These are phyloP conservation scores for Dalbergia cochinchinensis DNA, from an alignment of 306 rosid species.

Conservation along the genomic window DNA sequence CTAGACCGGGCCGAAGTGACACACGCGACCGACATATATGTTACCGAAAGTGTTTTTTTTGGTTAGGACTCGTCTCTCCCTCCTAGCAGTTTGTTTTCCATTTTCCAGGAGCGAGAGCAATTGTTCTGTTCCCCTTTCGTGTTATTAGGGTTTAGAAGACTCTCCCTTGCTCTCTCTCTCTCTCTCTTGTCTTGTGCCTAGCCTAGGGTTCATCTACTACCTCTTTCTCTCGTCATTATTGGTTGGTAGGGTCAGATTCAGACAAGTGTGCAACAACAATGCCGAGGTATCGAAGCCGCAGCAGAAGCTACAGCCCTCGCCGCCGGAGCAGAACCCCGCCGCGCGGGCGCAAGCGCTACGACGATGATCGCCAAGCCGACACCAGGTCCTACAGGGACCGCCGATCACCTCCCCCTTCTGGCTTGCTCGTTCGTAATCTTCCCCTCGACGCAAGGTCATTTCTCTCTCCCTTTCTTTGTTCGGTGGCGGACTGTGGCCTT, in stretches of 20 bases:
- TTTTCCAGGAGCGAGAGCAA: no score
- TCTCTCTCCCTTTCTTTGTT: neutral
- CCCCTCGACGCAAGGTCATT: constrained; percentile 90
- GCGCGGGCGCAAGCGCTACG: constrained; percentile 83
- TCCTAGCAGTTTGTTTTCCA: no score
- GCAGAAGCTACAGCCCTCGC: constrained; percentile 93
- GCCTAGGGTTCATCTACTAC: no score
- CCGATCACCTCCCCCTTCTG: constrained; percentile 89
- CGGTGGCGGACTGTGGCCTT: neutral
- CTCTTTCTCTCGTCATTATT: neutral
- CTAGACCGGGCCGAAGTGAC: no score
- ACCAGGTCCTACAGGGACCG: constrained; percentile 80
- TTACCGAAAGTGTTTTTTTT: no score
- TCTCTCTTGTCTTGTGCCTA: no score
- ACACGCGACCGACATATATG: no score
- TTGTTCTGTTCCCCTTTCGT: no score
- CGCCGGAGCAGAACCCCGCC: constrained; percentile 89
- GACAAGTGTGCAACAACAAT: constrained; percentile 38
- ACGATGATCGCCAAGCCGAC: constrained; percentile 74
- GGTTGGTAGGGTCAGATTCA: neutral
- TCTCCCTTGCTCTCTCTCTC: no score
- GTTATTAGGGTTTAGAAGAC: no score
- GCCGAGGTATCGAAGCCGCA: constrained; percentile 88
- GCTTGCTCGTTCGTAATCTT: constrained; percentile 96
- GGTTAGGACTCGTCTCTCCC: no score